Percentiles rank a stretch among this genome's conserved stretches.
phyloP scores from a whole-genome alignment of 225 moss, liverwort and hornwort genomes.

The Bryoerythrophyllum caledonicum region DNA sequence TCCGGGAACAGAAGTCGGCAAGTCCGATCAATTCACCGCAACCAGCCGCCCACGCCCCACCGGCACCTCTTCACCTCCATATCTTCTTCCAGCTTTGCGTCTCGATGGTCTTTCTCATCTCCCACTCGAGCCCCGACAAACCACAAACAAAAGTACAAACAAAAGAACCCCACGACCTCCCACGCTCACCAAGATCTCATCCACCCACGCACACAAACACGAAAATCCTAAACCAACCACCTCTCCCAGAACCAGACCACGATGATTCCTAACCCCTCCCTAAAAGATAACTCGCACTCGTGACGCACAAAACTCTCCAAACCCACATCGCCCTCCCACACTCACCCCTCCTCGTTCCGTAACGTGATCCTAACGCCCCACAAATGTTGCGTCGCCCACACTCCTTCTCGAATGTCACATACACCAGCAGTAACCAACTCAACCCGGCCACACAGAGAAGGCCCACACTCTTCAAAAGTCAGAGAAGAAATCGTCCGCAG shows the following conservation, averaged over 20 bases:
- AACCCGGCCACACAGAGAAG: neutral
- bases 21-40: slow-evolving; percentile 24
- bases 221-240: neutral
- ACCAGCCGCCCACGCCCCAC: slow-evolving; percentile 31
- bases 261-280: slow-evolving; percentile 13
- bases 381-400: slow-evolving; percentile 34
- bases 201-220: slow-evolving; percentile 2
- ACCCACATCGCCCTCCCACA: neutral
- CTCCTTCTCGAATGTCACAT: slow-evolving; percentile 17
- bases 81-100: slow-evolving; percentile 33
- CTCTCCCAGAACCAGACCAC: slow-evolving; percentile 5
- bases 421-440: slow-evolving; percentile 5
- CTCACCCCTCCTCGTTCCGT: neutral
- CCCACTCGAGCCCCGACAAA: slow-evolving; percentile 8
- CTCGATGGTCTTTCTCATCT: slow-evolving; percentile 17
- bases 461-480: neutral
- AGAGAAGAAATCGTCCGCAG: neutral
- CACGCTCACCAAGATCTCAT: slow-evolving; percentile 19
- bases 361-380: slow-evolving; percentile 16
- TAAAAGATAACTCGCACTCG: neutral
- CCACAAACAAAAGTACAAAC: neutral
- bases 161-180: neutral
- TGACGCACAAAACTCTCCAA: neutral
- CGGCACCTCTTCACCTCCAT: slow-evolving; percentile 31
- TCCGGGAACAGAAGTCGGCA: slow-evolving; percentile 10